These are phyloP conservation scores for Boletellus sp. DNA, from an alignment of 768 basidiomycete species.

Conservation along the genomic window DNA sequence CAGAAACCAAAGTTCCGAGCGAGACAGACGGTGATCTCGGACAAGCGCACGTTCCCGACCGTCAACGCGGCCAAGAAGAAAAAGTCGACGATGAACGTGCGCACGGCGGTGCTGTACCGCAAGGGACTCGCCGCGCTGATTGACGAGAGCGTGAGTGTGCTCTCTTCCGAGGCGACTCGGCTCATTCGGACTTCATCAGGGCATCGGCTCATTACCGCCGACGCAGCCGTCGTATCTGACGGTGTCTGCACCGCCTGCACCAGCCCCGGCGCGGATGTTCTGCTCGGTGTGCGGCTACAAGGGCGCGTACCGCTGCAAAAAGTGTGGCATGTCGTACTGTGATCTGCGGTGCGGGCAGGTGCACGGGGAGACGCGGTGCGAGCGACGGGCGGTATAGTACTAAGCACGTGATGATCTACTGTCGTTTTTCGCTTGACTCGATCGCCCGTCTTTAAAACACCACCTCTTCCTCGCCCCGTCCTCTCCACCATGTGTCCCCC, in stretches of 20 bases:
- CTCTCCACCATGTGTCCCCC: conserved; percentile 45
- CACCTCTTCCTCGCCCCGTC: not conserved
- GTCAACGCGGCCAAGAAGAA: conserved; percentile 46
- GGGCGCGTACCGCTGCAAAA: conserved; percentile 74
- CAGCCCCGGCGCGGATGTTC: conserved; percentile 63
- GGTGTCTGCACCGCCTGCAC: conserved; percentile 54
- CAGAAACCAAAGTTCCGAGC: conserved; percentile 57
- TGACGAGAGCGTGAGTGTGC: conserved; percentile 71
- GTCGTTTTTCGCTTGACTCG: conserved; percentile 10
- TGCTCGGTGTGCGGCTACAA: conserved; percentile 89
- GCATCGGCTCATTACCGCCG: conserved; percentile 51
- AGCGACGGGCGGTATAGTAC: conserved; percentile 58
- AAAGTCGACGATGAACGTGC: conserved; percentile 78
- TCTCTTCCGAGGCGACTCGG: not conserved
- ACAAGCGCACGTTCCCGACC: conserved; percentile 53
- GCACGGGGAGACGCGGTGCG: conserved; percentile 80
- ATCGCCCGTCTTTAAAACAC: not conserved
- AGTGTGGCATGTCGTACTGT: conserved; percentile 76
- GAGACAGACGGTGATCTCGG: conserved; percentile 68
- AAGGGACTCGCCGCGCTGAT: conserved; percentile 72
- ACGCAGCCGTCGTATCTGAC: conserved; percentile 68
- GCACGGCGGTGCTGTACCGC: conserved; percentile 77
- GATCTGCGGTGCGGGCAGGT: conserved; percentile 67
- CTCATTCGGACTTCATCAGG: conserved; percentile 40
- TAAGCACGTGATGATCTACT: not conserved